These are phyloP conservation scores for Porcisia hertigi DNA, from an alignment of 208 protist species.

Conservation along the genomic window DNA sequence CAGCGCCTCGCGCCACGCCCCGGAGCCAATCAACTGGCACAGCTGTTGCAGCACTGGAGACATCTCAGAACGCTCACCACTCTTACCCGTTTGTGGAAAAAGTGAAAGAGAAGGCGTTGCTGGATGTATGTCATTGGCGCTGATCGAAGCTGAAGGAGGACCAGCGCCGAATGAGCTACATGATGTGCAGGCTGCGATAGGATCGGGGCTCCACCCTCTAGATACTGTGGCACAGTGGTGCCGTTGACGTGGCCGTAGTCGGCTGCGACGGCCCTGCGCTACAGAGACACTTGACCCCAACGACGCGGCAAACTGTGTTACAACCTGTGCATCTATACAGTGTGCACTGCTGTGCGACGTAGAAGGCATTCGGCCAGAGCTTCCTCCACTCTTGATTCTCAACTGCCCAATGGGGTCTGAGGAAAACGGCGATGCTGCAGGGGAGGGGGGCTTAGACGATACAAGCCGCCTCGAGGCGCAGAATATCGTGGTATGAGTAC, in stretches of 20 bases:
- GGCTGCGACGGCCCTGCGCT: not conserved
- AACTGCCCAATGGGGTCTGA: not conserved
- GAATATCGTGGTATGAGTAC: not conserved
- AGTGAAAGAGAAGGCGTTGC: not conserved
- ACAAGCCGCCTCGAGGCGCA: not conserved
- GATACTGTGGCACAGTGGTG: too few relatives aligned
- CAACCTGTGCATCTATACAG: not conserved
- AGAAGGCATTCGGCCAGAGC: not conserved
- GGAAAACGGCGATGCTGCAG: not conserved
- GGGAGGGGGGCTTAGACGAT: not conserved
- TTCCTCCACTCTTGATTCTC: not conserved
- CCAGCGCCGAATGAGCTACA: not conserved
- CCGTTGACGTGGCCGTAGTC: not conserved
- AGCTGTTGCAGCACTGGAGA: constrained; percentile 6
- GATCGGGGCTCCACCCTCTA: not conserved
- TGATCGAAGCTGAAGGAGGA: not conserved
- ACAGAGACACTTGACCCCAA: not conserved
- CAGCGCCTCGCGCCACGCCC: constrained; percentile 12
- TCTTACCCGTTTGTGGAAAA: not conserved
- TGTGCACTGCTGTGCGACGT: not conserved
- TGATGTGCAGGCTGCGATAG: not conserved
- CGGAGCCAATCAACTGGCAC: constrained; percentile 5
- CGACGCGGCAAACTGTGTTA: not conserved
- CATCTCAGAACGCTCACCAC: not conserved
- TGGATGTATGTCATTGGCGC: not conserved